These are phyloP conservation scores for Colletotrichum scovillei DNA, from an alignment of 2,329 filamentous ascomycete genomes.

Conservation along the genomic window DNA sequence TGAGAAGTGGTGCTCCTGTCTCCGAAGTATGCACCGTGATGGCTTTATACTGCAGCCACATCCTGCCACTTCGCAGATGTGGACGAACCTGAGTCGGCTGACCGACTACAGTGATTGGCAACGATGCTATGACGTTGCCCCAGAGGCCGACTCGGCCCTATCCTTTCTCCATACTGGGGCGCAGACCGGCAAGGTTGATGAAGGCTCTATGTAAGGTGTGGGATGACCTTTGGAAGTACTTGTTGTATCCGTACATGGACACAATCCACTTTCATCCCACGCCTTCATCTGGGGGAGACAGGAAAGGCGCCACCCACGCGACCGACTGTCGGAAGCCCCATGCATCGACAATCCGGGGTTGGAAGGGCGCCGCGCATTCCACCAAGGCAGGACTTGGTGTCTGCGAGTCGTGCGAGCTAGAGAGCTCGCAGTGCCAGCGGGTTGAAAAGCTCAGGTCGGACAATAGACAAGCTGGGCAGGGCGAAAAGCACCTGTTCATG, in stretches of 20 bases:
- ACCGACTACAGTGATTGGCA: constrained; percentile 4
- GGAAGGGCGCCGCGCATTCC: neutral
- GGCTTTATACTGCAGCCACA: constrained; percentile 30
- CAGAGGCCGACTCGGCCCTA: constrained; percentile 30
- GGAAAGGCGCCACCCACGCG: constrained; percentile 24
- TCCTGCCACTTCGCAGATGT: neutral
- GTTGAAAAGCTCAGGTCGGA: neutral
- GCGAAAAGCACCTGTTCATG: constrained; percentile 11
- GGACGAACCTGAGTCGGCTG: constrained; percentile 16
- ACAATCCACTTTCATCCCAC: neutral
- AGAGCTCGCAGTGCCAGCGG: neutral
- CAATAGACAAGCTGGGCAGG: neutral
- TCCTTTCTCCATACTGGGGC: constrained; percentile 24
- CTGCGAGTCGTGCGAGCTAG: neutral
- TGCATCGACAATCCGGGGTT: constrained; percentile 26
- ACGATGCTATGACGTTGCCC: constrained; percentile 31
- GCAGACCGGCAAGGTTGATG: constrained; percentile 11
- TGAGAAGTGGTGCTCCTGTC: neutral
- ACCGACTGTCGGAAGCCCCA: neutral
- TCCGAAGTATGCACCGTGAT: constrained; percentile 7
- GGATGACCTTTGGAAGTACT: neutral
- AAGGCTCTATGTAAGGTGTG: constrained; percentile 11
- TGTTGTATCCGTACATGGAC: constrained; percentile 8
- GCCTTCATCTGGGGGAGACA: neutral
- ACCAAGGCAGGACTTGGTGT: neutral